Percentiles rank a stretch among this genome's conserved stretches.
Evolutionary conservation across 2,329 filamentous ascomycete species (phyloP).

Genomic region (Chaetomium strumarium): DNA sequence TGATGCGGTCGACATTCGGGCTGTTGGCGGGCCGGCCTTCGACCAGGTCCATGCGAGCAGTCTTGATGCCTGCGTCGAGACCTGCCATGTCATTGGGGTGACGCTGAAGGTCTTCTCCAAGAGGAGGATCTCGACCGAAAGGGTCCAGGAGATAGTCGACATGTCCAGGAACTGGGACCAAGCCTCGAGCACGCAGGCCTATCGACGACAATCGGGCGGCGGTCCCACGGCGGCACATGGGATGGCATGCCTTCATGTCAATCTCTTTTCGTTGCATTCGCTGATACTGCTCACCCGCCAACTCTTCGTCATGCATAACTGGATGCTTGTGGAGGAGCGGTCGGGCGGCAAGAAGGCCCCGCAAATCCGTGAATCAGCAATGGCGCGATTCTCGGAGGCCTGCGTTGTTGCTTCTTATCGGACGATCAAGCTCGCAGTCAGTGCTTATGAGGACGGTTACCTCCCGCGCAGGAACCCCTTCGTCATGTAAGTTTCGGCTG

Average conservation of each 20-base stretch:
- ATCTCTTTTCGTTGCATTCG: conserved; percentile 57
- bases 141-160: conserved; percentile 52
- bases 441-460: conserved; percentile 38
- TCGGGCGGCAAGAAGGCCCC: conserved; percentile 25
- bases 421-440: conserved; percentile 43
- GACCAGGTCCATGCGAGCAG: conserved; percentile 28
- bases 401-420: conserved; percentile 47
- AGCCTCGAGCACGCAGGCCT: conserved; percentile 41
- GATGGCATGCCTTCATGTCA: conserved; percentile 56
- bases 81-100: conserved; percentile 51
- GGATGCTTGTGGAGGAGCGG: conserved; percentile 32
- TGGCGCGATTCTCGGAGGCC: conserved; percentile 44
- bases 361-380: conserved; percentile 28
- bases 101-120: conserved; percentile 57
- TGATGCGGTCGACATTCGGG: conserved; percentile 33
- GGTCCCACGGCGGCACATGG: conserved; percentile 42
- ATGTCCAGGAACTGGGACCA: conserved; percentile 47
- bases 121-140: conserved; percentile 50
- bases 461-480: conserved; percentile 50
- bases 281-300: conserved; percentile 58
- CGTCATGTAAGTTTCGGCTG: conserved; percentile 42
- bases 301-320: conserved; percentile 56
- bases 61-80: conserved; percentile 52
- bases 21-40: conserved; percentile 9
- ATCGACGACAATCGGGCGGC: conserved; percentile 44